Percentiles rank a stretch among this genome's conserved stretches.
Conservation (phyloP, 345 rosid genomes). For the Corymbia maculata region DNA sequence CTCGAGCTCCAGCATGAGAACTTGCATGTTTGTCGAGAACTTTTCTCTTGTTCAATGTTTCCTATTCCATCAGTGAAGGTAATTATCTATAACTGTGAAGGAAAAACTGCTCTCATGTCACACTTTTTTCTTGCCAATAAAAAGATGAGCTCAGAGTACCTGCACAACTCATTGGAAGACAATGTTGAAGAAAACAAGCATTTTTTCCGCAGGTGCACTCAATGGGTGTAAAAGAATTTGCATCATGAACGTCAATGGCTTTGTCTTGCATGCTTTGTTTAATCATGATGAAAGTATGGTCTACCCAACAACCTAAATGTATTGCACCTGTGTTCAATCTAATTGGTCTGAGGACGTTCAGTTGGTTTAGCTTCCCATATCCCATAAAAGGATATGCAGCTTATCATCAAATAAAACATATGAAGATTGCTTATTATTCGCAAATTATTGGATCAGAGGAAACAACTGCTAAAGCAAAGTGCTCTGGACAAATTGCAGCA, state of each 20-base stretch:
- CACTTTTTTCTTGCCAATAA: not conserved
- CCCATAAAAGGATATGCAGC: not conserved
- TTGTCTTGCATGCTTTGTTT: not conserved
- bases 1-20: not conserved
- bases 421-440: not conserved
- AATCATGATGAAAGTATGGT: not conserved
- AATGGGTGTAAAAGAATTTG: not conserved
- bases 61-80: not conserved
- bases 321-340: not conserved
- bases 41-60: not conserved
- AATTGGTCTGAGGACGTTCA: not conserved
- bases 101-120: too few species aligned
- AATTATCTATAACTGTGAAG: too few species aligned
- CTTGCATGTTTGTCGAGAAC: not conserved
- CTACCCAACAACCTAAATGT: not conserved
- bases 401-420: not conserved
- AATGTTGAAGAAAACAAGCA: not conserved
- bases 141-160: not conserved
- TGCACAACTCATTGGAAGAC: not conserved
- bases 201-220: not conserved
- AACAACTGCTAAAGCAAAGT: not conserved
- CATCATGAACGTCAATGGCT: not conserved
- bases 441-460: not conserved
- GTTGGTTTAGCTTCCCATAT: not conserved
- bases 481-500: not conserved